Evolutionary conservation across 805 yeast species (phyloP).

Genomic region (Brettanomyces custersianus): DNA sequence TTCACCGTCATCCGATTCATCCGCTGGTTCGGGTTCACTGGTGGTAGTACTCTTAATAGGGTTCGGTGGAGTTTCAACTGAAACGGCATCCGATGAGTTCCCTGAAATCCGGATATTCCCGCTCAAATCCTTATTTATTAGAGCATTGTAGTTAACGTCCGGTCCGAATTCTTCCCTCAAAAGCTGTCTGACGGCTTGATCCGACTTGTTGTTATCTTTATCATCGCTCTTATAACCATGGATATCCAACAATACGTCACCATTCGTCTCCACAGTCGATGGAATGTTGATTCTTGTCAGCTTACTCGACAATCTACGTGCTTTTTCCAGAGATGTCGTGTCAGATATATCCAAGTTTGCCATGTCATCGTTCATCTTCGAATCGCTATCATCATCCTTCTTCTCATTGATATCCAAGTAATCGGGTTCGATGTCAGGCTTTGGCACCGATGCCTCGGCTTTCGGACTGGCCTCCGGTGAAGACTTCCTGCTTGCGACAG

Average conservation of each 20-base stretch:
- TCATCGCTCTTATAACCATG: conserved; percentile 91
- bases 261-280: conserved; percentile 77
- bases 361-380: background rate
- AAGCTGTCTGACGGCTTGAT: conserved; percentile 62
- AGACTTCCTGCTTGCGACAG: conserved; percentile 59
- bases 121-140: conserved; percentile 49
- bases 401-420: conserved; percentile 35
- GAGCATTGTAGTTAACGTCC: conserved; percentile 34
- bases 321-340: conserved; percentile 36
- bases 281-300: conserved; percentile 73
- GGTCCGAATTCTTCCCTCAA: conserved; percentile 67
- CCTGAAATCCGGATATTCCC: conserved; percentile 54
- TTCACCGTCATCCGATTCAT: conserved; percentile 10
- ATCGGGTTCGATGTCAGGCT: conserved; percentile 39
- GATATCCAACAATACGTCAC: conserved; percentile 86
- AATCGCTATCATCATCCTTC: background rate
- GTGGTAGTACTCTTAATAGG: conserved; percentile 3
- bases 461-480: conserved; percentile 44
- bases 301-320: conserved; percentile 53
- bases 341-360: background rate
- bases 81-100: background rate
- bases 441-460: conserved; percentile 1
- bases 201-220: conserved; percentile 67
- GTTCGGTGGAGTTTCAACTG: background rate
- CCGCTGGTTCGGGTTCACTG: conserved; percentile 6